Evolutionary conservation across 2,329 filamentous ascomycete genomes (phyloP), one percentile per base, ranked within the genome.

Genomic region (Verticillium albo-atrum): DNA sequence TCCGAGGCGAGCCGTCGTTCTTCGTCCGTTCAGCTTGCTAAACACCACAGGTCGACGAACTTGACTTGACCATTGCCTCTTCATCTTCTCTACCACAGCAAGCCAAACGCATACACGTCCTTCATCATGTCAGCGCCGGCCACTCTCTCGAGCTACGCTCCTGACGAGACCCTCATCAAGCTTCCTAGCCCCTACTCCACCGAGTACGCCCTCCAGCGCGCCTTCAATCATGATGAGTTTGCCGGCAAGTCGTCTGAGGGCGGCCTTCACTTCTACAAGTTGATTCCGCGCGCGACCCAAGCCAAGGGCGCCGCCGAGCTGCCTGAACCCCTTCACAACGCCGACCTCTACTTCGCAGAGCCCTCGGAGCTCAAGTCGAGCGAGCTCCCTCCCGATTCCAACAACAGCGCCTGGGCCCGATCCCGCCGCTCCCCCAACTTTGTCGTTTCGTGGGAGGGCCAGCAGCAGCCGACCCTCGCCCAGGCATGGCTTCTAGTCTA

Each of bases 381-480:
- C 68, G 77, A 81, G 65, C 72, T 79, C 17, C 79, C 79, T 4
- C 68, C 78, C 37, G 72, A 74, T 52, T 81, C 80, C 60, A 81
- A 83, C 71, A 85, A 85, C 70, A 82, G 79, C 53, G 72, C 80
- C 55, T 85, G 82, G 82, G 82, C 78, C 6, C 75, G 82, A n/a
- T 78, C 82, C n/a, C 74, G 81, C 35, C 78, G 82, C 60, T 81
- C 80, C 4, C 82, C 82, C 3, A 74, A 75, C 57, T 77, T 79
- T 50, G 71, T 71, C 6, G 66, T 81, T 54, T 66, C 68, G 56
- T 84, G 82, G 82, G 73, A 75, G 25, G 71, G 67, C 25, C 62
- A 67, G 1, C 66, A 71, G 17, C 63, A 74, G 2, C 81, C 81
- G 0, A 79, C 76, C 0, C 69, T 81, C 27, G 81, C 74, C 4